These are phyloP conservation scores for Lyophyllum semitale DNA, from an alignment of 768 basidiomycete species.

Conservation along the genomic window DNA sequence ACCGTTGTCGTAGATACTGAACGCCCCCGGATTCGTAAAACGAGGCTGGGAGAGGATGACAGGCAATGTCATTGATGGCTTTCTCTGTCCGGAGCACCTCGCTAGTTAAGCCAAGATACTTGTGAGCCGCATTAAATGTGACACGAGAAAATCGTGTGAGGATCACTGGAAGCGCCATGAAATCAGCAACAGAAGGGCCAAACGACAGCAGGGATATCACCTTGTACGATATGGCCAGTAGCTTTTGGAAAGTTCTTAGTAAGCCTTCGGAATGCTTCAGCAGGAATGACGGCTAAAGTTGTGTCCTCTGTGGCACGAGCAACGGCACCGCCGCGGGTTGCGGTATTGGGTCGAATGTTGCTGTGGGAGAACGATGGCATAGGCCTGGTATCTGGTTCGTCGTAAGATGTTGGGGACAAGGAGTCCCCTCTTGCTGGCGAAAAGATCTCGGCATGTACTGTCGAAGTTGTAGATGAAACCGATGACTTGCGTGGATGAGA, in stretches of 20 bases:
- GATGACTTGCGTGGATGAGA: constrained; percentile 51
- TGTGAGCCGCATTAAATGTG: constrained; percentile 96
- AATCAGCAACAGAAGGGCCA: constrained; percentile 1
- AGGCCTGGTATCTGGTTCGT: constrained; percentile 18
- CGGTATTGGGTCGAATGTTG: constrained; percentile 19
- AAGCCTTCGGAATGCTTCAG: constrained; percentile 91
- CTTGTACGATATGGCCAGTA: constrained; percentile 94
- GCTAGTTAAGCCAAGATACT: constrained; percentile 91
- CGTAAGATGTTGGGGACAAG: constrained; percentile 26
- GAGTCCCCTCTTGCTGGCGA: constrained; percentile 28
- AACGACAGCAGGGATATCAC: constrained; percentile 33
- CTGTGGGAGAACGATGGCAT: constrained; percentile 20
- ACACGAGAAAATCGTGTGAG: constrained; percentile 95
- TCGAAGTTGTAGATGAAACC: constrained; percentile 68
- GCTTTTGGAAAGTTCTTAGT: constrained; percentile 98
- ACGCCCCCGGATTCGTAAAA: constrained; percentile 95
- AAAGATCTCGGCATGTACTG: constrained; percentile 53
- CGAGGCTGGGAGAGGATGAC: constrained; percentile 86
- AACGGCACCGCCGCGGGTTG: constrained; percentile 76
- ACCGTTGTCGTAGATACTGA: constrained; percentile 87
- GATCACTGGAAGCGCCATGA: constrained; percentile 58
- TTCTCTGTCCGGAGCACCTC: constrained; percentile 97
- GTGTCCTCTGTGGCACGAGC: constrained; percentile 94
- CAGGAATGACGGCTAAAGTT: constrained; percentile 97
- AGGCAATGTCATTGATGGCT: constrained; percentile 95